phyloP scores from a whole-genome alignment of 176 grass and related monocot species.

The Saccharum spontaneum region DNA sequence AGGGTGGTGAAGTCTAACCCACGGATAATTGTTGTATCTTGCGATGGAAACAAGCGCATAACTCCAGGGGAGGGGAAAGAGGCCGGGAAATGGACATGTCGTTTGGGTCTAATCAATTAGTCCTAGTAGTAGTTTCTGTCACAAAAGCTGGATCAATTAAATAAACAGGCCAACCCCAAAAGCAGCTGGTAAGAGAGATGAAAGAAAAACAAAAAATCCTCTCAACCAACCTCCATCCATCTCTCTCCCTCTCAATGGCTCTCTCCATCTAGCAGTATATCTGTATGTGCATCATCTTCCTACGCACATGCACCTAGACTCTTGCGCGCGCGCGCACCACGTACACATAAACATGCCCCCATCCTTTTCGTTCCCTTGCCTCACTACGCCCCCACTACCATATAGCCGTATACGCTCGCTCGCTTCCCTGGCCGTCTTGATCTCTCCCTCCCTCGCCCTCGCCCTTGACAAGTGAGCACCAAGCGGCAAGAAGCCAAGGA shows the following conservation, averaged over 20 bases:
- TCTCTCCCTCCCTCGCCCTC: background rate
- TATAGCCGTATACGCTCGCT: constrained; percentile 12
- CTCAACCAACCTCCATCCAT: constrained; percentile 26
- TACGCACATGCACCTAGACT: background rate
- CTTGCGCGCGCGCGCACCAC: background rate
- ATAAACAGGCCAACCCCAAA: constrained; percentile 17
- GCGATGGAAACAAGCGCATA: constrained; percentile 24
- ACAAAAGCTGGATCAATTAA: constrained; percentile 46
- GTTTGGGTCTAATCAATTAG: constrained; percentile 46
- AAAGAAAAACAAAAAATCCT: background rate
- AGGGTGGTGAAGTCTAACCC: background rate
- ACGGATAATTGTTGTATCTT: constrained; percentile 3
- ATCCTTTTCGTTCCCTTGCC: constrained; percentile 16
- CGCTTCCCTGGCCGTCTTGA: constrained; percentile 31
- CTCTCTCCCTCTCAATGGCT: background rate
- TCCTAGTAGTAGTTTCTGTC: constrained; percentile 26
- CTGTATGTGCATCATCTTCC: constrained; percentile 19
- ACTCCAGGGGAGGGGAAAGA: background rate
- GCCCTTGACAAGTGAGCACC: constrained; percentile 37
- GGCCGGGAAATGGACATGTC: constrained; percentile 31
- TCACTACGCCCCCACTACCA: constrained; percentile 4
- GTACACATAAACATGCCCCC: background rate
- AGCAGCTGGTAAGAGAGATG: constrained; percentile 6
- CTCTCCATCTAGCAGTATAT: constrained; percentile 23
- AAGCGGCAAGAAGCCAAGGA: background rate